A percentile compares a stretch with the other conserved stretches of the same genome.
Conservation (phyloP, 345 rosid genomes). For the Theobroma cacao region DNA sequence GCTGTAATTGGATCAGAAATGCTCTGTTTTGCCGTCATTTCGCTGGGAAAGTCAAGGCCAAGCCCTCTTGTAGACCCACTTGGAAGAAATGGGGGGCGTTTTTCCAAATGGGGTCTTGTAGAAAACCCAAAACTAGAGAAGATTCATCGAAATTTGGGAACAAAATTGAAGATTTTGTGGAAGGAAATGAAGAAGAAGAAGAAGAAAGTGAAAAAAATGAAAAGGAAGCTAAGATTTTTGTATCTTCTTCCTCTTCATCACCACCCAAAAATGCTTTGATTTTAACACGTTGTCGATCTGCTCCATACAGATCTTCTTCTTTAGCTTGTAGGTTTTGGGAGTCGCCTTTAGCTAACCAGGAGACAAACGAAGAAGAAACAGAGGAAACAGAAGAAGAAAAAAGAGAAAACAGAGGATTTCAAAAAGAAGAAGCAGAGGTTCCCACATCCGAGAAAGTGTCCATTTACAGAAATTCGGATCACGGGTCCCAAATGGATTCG, state of each 20-base stretch:
- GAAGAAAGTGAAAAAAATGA: constrained; percentile 28
- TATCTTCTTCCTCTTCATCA: constrained; percentile 37
- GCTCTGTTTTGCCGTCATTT: constrained; percentile 30
- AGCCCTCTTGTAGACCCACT: constrained; percentile 27
- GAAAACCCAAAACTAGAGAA: constrained; percentile 26
- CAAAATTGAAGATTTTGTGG: constrained; percentile 16
- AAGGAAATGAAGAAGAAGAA: constrained; percentile 14
- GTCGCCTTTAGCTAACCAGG: constrained; percentile 44
- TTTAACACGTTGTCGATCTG: constrained; percentile 83
- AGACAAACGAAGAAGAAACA: constrained; percentile 25
- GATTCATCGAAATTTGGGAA: constrained; percentile 30
- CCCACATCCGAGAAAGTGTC: constrained; percentile 31
- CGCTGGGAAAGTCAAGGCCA: constrained; percentile 22
- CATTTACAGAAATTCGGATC: constrained; percentile 23
- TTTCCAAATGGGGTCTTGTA: constrained; percentile 18
- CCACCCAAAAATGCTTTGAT: constrained; percentile 76
- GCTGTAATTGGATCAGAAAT: constrained; percentile 48
- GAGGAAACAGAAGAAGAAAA: constrained; percentile 17
- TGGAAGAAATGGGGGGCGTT: constrained; percentile 42
- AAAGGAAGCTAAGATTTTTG: constrained; percentile 24
- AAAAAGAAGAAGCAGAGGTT: constrained; percentile 17
- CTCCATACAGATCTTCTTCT: constrained; percentile 80
- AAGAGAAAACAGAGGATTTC: constrained; percentile 14
- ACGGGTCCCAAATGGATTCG: constrained; percentile 23
- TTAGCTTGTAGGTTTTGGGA: constrained; percentile 81